These are phyloP conservation scores for Entomortierella parvispora DNA, from an alignment of 192 early-diverging fungal species.

Conservation along the genomic window DNA sequence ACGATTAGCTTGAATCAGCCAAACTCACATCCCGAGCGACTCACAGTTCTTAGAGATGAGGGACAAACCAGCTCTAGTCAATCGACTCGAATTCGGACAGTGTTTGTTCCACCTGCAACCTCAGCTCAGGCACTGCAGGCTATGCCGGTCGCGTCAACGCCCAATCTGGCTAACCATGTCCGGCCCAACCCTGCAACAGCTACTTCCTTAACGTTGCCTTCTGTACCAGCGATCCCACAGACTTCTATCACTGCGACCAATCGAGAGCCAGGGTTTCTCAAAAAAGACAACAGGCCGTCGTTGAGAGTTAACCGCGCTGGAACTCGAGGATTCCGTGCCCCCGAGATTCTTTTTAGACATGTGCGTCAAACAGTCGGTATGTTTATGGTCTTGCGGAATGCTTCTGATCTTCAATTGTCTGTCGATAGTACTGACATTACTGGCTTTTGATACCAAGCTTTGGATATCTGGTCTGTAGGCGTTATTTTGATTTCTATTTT, in stretches of 20 bases:
- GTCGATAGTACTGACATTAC: not conserved
- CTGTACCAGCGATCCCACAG: not conserved
- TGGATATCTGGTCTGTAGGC: slow-evolving; percentile 95
- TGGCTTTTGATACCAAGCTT: slow-evolving; percentile 54
- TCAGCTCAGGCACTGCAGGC: not conserved
- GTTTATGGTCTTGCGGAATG: not conserved
- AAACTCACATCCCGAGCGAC: no score
- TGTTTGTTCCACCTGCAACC: not conserved
- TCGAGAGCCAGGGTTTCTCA: slow-evolving; percentile 57
- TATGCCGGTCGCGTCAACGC: not conserved
- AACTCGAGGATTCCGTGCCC: slow-evolving; percentile 93
- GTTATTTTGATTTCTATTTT: slow-evolving; percentile 86
- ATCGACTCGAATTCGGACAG: not conserved
- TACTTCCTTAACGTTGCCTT: not conserved
- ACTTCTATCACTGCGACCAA: not conserved
- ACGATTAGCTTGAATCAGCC: no score
- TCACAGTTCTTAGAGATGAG: no score
- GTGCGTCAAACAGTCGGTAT: slow-evolving; percentile 79
- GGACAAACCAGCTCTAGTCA: slow-evolving; percentile 9
- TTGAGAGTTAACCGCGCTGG: slow-evolving; percentile 87
- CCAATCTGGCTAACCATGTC: slow-evolving; percentile 1
- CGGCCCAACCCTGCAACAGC: not conserved
- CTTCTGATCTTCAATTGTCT: no score
- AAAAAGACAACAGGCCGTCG: slow-evolving; percentile 67
- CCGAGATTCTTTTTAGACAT: slow-evolving; percentile 90